Conservation (phyloP, 75 land plant species). For the Selaginella tamariscina region DNA sequence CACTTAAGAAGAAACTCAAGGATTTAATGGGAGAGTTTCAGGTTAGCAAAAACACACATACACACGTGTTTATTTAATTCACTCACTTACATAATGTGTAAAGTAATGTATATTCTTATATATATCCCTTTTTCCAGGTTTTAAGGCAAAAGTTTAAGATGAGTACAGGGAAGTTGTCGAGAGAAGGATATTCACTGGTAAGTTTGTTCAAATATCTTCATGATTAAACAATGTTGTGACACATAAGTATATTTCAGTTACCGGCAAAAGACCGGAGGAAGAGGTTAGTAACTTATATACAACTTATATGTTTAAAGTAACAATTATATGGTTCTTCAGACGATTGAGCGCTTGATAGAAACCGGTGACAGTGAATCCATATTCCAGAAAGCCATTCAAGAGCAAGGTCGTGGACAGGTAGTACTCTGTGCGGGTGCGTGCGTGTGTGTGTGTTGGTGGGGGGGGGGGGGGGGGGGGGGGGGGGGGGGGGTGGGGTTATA, state of each 20-base stretch:
- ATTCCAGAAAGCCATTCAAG: slow-evolving; percentile 10
- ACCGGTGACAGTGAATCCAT: slow-evolving; percentile 8
- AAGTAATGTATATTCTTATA: neutral
- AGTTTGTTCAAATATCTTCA: neutral
- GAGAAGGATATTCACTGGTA: slow-evolving; percentile 6
- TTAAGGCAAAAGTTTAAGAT: slow-evolving; percentile 5
- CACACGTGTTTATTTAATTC: too few species aligned
- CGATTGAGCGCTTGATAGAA: neutral
- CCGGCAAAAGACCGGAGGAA: slow-evolving; percentile 1
- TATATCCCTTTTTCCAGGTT: neutral
- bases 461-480: too few species aligned
- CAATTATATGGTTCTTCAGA: neutral
- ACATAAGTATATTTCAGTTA: neutral
- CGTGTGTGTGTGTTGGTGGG: too few species aligned
- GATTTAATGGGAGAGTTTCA: slow-evolving; percentile 89
- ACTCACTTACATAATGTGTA: neutral
- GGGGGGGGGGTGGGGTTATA: too few species aligned
- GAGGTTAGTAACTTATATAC: neutral
- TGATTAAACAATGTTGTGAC: neutral
- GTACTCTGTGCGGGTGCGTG: too few species aligned
- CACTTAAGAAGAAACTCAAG: slow-evolving; percentile 80
- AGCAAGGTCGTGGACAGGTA: slow-evolving; percentile 13
- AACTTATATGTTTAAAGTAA: neutral
- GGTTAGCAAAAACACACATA: too few species aligned
- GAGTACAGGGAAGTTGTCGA: slow-evolving; percentile 8